Evolutionary conservation across 495 filamentous ascomycete species (phyloP).

Genomic region (Neurospora sp.): DNA sequence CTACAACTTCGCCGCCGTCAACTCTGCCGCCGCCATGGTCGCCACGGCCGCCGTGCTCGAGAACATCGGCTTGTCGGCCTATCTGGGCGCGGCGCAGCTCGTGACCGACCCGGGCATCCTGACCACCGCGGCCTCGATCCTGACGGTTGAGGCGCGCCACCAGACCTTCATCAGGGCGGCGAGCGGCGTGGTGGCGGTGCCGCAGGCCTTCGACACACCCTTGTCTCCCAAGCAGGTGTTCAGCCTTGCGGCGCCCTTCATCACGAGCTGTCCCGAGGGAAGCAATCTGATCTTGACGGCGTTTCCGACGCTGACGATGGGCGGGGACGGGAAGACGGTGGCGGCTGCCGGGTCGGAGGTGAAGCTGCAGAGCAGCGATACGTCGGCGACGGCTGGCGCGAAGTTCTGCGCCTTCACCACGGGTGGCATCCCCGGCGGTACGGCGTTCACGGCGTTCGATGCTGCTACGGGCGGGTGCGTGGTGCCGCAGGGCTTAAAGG

Average conservation of each 20-base stretch:
- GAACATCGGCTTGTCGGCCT: conserved; percentile 52
- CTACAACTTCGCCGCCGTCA: conserved; percentile 54
- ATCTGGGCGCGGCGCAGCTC: conserved; percentile 52
- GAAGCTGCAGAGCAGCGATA: conserved; percentile 26
- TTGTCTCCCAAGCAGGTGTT: conserved; percentile 49
- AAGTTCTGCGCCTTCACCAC: conserved; percentile 49
- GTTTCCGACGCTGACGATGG: conserved; percentile 46
- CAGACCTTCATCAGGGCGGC: conserved; percentile 49
- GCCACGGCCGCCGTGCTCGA: conserved; percentile 50
- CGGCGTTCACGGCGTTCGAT: conserved; percentile 40
- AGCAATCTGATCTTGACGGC: conserved; percentile 45
- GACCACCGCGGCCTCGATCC: conserved; percentile 46
- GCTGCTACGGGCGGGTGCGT: conserved; percentile 33
- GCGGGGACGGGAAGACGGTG: not conserved
- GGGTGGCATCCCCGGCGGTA: conserved; percentile 39
- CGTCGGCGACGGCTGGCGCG: conserved; percentile 26
- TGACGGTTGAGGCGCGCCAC: conserved; percentile 52
- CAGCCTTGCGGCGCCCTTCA: conserved; percentile 55
- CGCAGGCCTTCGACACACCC: conserved; percentile 50
- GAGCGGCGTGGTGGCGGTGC: conserved; percentile 36
- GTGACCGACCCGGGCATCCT: conserved; percentile 42
- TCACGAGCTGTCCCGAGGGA: conserved; percentile 46
- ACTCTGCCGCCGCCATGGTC: conserved; percentile 45
- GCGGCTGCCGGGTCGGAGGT: conserved; percentile 32
- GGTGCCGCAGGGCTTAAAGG: conserved; percentile 40